Percentiles rank a stretch among this genome's conserved stretches.
phyloP scores from a whole-genome alignment of 441 rosid genomes.

The Populus hybrid region DNA sequence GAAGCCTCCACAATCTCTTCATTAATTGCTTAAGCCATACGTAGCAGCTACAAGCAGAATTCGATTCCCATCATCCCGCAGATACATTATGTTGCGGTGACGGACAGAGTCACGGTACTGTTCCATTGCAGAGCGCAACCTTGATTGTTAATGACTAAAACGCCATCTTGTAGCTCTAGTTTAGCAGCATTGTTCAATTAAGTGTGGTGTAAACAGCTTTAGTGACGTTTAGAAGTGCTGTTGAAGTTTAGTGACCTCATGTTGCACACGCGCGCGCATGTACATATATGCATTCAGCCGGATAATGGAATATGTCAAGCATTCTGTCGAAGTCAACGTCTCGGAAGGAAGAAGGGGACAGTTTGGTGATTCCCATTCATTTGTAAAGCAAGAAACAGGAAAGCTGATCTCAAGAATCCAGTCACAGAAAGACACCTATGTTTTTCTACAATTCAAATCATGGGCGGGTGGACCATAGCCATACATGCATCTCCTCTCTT shows the following conservation, averaged over 20 bases:
- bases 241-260: too few relatives aligned
- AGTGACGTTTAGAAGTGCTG: not conserved
- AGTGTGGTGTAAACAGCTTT: not conserved
- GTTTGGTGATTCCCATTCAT: slow-evolving; percentile 5
- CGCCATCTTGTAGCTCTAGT: not conserved
- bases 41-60: not conserved
- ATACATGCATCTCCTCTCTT: not conserved
- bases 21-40: not conserved
- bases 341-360: not conserved
- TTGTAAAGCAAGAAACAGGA: not conserved
- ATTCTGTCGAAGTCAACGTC: not conserved
- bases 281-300: not conserved
- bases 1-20: not conserved
- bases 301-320: not conserved
- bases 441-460: slow-evolving; percentile 4
- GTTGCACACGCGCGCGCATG: not conserved
- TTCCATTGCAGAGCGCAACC: not conserved
- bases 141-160: not conserved
- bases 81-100: not conserved
- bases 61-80: not conserved
- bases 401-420: not conserved
- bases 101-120: not conserved
- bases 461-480: not conserved
- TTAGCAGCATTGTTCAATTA: not conserved
- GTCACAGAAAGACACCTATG: not conserved